Conservation (phyloP, 169 alveolate genomes). For the Babesia sp. region DNA sequence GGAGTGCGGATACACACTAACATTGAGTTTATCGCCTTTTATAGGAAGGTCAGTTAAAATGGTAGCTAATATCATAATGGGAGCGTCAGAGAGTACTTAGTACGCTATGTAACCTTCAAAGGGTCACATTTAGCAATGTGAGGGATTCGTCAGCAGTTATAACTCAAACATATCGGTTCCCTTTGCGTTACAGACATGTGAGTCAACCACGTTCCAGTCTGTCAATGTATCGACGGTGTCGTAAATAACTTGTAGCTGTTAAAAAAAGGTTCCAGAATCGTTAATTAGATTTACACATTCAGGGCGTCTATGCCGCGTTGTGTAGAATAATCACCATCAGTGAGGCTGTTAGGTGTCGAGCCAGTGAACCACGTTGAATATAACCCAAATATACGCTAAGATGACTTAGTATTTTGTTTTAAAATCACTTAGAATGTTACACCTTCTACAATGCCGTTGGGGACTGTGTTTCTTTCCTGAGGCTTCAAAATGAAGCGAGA, state of each 20-base stretch:
- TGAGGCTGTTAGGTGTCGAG: neutral
- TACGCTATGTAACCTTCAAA: too few relatives aligned
- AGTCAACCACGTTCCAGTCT: too few relatives aligned
- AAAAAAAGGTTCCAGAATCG: too few relatives aligned
- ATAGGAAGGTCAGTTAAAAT: neutral
- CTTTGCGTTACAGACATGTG: too few relatives aligned
- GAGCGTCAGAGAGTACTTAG: too few relatives aligned
- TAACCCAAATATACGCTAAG: neutral
- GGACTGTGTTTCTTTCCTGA: neutral
- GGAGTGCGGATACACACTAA: neutral
- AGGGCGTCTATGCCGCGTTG: too few relatives aligned
- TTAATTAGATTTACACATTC: too few relatives aligned
- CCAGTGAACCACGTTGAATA: neutral
- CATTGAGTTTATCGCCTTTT: neutral
- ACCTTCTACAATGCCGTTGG: neutral
- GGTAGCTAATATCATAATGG: neutral
- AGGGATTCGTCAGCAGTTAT: too few relatives aligned
- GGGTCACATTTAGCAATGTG: too few relatives aligned
- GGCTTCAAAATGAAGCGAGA: slow-evolving; percentile 8
- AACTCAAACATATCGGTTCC: too few relatives aligned
- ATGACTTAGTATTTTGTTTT: neutral
- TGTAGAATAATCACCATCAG: neutral
- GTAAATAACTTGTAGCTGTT: too few relatives aligned
- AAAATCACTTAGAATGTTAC: neutral
- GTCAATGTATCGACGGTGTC: too few relatives aligned